Evolutionary conservation across 2,329 filamentous ascomycete species (phyloP), one percentile per base, ranked within the genome.

Genomic region (Diaporthe velutina): DNA sequence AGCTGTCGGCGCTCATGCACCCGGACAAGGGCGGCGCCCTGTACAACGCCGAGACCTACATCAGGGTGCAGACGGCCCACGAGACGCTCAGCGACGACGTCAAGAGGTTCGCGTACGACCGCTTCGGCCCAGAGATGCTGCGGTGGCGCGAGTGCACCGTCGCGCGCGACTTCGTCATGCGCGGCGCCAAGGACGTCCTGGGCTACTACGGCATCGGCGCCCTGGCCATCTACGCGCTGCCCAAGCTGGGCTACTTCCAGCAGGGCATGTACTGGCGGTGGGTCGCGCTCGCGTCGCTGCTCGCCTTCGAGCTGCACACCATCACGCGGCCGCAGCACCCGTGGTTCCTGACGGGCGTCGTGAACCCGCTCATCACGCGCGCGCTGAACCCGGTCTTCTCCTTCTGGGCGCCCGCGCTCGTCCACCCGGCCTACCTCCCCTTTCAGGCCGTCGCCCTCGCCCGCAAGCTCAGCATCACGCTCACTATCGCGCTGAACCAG

Each of bases 51-150:
- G 80, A 78, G 54, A 89, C 93, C 84, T 98, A 98, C 83, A 91
- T 98, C 61, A 92, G 94, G 80, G 89, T 98, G 79, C 96, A 96
- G 86, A 87, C 92, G 60, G 95, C 95, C 8, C 91, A 95, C 80
- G 97, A 98, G 80, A 94, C 93, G 0, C 90, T 98, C 22, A 85
- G 91, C n/a, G 92, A 97, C 80, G 91, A 94, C 3, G 92, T 91
- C 0, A 92, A 90, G 80, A 90, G 95, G 73, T 98, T 97, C 82
- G 95, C 95, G 10, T 98, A 98, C 84, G 95, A 98, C 81, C 92
- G 95, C 64, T 95, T 98, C 82, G 96, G 96, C 0, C 93, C 94
- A 0, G 90, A 91, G 38, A 88, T 96, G 28, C 83, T 93, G 17
- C 82, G 83, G 12, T 96, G 93, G 93, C 86, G 89, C 77, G 87